A percentile compares a stretch with the other conserved stretches of the same genome.
Evolutionary conservation across 2,329 filamentous ascomycete genomes (phyloP).

Genomic region (Fonsecaea nubica): DNA sequence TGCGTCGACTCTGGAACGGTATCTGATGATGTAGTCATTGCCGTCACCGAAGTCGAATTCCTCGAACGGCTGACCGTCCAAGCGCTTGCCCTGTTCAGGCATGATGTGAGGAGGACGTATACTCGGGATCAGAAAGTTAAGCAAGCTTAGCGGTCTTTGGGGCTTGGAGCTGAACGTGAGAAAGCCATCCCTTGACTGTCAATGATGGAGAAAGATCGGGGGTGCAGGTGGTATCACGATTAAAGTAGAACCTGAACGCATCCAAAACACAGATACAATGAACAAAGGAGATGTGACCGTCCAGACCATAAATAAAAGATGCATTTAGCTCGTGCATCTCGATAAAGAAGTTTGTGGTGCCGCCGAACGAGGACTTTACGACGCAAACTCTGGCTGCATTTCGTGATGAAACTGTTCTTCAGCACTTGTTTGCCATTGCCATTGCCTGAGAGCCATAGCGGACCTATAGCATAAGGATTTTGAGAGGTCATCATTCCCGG

Average conservation of each 20-base stretch:
- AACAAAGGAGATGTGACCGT: neutral
- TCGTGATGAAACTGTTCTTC: neutral
- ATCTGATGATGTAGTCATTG: neutral
- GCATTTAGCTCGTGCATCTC: neutral
- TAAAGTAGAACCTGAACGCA: neutral
- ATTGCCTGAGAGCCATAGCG: neutral
- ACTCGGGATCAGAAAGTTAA: neutral
- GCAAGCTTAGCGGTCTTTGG: neutral
- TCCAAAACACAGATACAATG: neutral
- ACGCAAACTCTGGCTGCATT: neutral
- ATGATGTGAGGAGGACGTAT: conserved; percentile 3
- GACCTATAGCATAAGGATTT: neutral
- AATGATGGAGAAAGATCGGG: neutral
- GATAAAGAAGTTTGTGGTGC: neutral
- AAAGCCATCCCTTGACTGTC: neutral
- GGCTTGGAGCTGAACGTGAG: neutral
- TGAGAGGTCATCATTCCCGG: neutral
- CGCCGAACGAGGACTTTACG: neutral
- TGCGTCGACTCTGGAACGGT: neutral
- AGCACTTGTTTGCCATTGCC: neutral
- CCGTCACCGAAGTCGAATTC: conserved; percentile 5
- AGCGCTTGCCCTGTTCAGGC: conserved; percentile 4
- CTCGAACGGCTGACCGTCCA: conserved; percentile 13
- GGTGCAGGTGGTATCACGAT: neutral
- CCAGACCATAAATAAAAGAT: neutral